Conservation (phyloP, 345 rosid species). For the Camelina sativa region DNA sequence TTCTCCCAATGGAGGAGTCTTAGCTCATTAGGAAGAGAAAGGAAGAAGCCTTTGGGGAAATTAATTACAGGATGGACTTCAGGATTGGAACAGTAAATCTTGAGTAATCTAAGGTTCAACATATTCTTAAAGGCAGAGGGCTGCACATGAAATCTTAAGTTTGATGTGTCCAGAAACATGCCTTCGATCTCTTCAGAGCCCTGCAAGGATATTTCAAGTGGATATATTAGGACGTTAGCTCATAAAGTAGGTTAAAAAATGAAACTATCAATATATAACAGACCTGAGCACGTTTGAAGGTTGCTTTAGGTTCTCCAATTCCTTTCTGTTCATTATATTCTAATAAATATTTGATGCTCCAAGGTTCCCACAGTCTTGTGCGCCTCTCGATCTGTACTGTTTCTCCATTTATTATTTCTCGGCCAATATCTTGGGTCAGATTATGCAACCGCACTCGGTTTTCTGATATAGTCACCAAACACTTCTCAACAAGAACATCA, state of each 20-base stretch:
- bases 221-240: not conserved
- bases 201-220: slow-evolving; percentile 11
- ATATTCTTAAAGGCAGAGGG: slow-evolving; percentile 14
- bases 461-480: slow-evolving; percentile 10
- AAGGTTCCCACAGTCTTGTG: slow-evolving; percentile 24
- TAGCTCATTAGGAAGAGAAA: slow-evolving; percentile 8
- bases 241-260: not conserved
- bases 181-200: slow-evolving; percentile 26
- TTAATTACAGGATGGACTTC: not conserved
- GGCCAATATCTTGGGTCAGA: slow-evolving; percentile 22
- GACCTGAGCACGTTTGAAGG: not conserved
- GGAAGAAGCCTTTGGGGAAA: not conserved
- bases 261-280: not conserved
- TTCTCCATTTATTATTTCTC: slow-evolving; percentile 11
- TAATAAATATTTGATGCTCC: slow-evolving; percentile 5
- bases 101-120: slow-evolving; percentile 24
- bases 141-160: not conserved
- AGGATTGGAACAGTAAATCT: not conserved
- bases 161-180: slow-evolving; percentile 9
- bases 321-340: not conserved
- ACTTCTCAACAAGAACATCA: slow-evolving; percentile 35
- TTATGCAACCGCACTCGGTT: slow-evolving; percentile 18
- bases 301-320: not conserved
- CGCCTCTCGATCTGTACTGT: not conserved
- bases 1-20: slow-evolving; percentile 37